These are phyloP conservation scores for Arthroderma uncinatum DNA, from an alignment of 2,329 filamentous ascomycete genomes.

Conservation along the genomic window DNA sequence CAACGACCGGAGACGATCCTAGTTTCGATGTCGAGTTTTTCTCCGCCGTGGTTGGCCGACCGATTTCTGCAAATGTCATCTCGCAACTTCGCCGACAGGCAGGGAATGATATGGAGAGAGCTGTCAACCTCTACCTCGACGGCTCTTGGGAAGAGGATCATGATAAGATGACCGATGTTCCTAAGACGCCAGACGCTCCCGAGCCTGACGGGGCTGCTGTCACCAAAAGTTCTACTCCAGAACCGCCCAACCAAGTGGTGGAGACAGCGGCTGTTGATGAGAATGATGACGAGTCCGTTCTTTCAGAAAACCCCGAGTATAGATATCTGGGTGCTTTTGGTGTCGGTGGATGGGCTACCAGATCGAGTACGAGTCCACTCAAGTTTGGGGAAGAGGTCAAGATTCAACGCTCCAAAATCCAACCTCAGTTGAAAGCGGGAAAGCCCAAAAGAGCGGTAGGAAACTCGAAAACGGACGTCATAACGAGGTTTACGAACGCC, in stretches of 20 bases:
- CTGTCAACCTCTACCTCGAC: conserved; percentile 55
- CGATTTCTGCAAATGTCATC: conserved; percentile 36
- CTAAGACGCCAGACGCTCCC: background rate
- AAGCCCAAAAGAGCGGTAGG: conserved; percentile 40
- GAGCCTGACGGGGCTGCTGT: background rate
- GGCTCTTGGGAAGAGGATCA: conserved; percentile 46
- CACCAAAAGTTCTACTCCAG: background rate
- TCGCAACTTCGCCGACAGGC: conserved; percentile 40
- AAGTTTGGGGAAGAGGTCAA: conserved; percentile 71
- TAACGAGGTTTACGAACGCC: conserved; percentile 80
- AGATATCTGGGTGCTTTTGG: conserved; percentile 89
- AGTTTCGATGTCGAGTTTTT: conserved; percentile 47
- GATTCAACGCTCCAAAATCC: conserved; percentile 75
- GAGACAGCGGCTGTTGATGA: background rate
- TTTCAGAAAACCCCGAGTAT: conserved; percentile 35
- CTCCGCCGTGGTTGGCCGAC: conserved; percentile 46
- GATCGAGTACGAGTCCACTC: conserved; percentile 63
- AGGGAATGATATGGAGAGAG: conserved; percentile 45
- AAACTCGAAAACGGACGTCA: conserved; percentile 63
- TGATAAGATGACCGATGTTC: background rate
- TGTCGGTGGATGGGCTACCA: conserved; percentile 81
- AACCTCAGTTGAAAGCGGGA: conserved; percentile 43
- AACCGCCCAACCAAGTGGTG: background rate
- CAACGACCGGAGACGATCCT: background rate
- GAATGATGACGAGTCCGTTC: conserved; percentile 8